Base-by-base conservation (phyloP, 1,139 yeast genomes). In the Debaryomyces robertsiae region DNA sequence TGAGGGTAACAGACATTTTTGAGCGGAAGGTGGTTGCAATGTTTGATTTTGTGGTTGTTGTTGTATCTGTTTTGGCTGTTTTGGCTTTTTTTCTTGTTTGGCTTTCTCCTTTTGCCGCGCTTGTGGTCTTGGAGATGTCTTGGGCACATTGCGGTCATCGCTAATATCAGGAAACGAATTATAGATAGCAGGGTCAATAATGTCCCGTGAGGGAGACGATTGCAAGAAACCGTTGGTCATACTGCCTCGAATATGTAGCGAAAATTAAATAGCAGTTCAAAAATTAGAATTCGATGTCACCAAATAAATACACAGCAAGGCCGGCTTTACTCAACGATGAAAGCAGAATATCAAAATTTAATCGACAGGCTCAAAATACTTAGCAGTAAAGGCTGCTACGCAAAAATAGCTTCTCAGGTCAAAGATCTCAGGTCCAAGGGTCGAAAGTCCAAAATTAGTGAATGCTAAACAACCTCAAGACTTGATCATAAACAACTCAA, bases 181-280 rank as follows among this genome's bases (percentile, higher is more conserved):
- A 41, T 63, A 63, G 38, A 63, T 60, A 41, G 54, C 48, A 16
- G 65, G 67, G 39, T 63, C 69, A 36, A 52, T 54, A 32, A 51
- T 50, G 48, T 49, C 56, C 48, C 56, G 56, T 18, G 69, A 57
- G 15, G 74, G 75, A 15, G 74, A 68, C 35, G 71, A 61, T 15
- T 58, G 64, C 42, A 65, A 56, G 45, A 54, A 63, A 33, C 60
- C 63, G 60, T 60, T 60, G 15, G 69, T 57, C 73, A 67, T 67
- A 23, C 25, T 16, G 22, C 9, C 13, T 23, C 9, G 28, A 24
- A 31, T 19, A 18, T 30, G 22, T 19, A 19, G 22, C 22, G 7
- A 19, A 6, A 19, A 19, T 19, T 19, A 19, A 19, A 19, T 7
- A 19, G 7, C 22, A 19, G 22, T 5, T 19, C 22, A 19, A 19